Conservation (phyloP, 2,329 filamentous ascomycete genomes). For the Harringtonia aguacate region DNA sequence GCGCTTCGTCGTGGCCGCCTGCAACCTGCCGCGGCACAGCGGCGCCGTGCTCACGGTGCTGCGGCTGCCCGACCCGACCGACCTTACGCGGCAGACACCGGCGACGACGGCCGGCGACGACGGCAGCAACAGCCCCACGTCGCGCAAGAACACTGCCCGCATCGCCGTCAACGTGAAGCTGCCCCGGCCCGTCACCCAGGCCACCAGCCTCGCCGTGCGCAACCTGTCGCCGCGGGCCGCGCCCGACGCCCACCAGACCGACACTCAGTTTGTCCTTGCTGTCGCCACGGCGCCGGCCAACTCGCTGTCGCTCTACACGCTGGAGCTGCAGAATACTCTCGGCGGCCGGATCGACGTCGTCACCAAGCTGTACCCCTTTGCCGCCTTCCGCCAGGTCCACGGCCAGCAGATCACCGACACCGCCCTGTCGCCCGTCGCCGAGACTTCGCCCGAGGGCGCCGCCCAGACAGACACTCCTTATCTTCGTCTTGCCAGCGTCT, state of each 20-base stretch:
- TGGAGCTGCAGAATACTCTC: conserved; percentile 49
- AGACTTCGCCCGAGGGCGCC: no score
- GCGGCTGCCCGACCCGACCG: conserved; percentile 25
- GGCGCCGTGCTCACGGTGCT: conserved; percentile 47
- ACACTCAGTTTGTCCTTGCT: conserved; percentile 70
- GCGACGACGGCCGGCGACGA: conserved; percentile 6
- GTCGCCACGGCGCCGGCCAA: conserved; percentile 58
- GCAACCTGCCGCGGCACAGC: conserved; percentile 47
- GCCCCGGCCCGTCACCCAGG: conserved; percentile 58
- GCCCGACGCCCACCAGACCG: conserved; percentile 28
- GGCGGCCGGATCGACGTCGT: conserved; percentile 40
- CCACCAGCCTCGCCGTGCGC: conserved; percentile 67
- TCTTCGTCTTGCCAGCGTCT: conserved; percentile 71
- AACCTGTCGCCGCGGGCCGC: conserved; percentile 49
- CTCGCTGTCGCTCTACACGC: conserved; percentile 65
- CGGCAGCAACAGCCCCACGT: neutral
- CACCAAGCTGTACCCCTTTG: conserved; percentile 40
- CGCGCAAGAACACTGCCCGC: conserved; percentile 27
- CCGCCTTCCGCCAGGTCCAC: conserved; percentile 41
- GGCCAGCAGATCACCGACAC: conserved; percentile 47
- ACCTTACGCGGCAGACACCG: conserved; percentile 17
- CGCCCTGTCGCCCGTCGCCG: conserved; percentile 41
- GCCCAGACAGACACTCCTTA: conserved; percentile 26
- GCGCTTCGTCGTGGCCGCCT: conserved; percentile 44
- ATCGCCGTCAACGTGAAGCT: conserved; percentile 46